Conservation (phyloP, 768 basidiomycete species). For the Mycena belliarum region DNA sequence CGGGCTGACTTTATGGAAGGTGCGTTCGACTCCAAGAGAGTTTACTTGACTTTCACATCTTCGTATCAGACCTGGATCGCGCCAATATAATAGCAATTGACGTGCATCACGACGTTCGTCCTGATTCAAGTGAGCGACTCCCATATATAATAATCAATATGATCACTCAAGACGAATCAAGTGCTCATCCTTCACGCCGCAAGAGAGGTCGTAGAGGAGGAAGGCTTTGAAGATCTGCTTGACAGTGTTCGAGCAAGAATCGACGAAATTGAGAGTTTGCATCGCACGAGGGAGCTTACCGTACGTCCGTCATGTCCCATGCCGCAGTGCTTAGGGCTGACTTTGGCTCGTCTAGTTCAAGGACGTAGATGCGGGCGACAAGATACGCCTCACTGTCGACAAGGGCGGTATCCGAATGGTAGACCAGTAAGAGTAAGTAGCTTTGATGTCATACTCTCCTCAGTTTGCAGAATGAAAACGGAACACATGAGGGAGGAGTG, state of each 20-base stretch:
- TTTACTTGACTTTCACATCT: conserved; percentile 3
- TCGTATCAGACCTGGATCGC: conserved; percentile 56
- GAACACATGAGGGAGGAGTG: conserved; percentile 8
- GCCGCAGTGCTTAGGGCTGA: conserved; percentile 14
- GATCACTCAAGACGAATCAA: not conserved
- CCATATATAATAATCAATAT: not conserved
- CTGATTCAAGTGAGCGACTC: conserved; percentile 55
- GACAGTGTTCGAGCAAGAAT: conserved; percentile 74
- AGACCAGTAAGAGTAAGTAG: conserved; percentile 17
- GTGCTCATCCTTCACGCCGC: conserved; percentile 73
- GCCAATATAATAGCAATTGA: conserved; percentile 79
- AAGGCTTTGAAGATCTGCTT: conserved; percentile 79
- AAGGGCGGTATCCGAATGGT: conserved; percentile 48
- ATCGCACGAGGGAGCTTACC: conserved; percentile 75
- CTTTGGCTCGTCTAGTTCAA: conserved; percentile 40
- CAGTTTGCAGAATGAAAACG: not conserved
- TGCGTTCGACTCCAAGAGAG: conserved; percentile 29
- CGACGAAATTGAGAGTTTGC: conserved; percentile 85
- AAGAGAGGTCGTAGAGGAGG: conserved; percentile 65
- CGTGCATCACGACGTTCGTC: conserved; percentile 74
- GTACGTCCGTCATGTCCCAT: conserved; percentile 34
- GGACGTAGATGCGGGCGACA: conserved; percentile 48
- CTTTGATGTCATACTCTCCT: not conserved
- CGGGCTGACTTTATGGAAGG: conserved; percentile 81
- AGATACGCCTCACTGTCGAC: conserved; percentile 55